A percentile compares a stretch with the other conserved stretches of the same genome.
These are phyloP conservation scores for Alnus rubra DNA, from an alignment of 306 rosid species.

Conservation along the genomic window DNA sequence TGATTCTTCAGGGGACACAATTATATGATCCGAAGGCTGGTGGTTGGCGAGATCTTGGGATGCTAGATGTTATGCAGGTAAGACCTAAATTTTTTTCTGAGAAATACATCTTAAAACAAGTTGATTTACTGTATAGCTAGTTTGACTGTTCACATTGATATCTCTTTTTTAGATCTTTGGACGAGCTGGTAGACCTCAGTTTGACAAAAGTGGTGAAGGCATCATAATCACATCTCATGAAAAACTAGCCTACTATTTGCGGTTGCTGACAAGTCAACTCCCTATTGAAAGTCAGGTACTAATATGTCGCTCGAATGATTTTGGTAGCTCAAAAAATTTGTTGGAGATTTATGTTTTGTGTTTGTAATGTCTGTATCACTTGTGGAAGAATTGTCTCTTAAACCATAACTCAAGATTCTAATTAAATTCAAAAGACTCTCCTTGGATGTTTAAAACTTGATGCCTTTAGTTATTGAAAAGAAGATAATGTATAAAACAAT, in stretches of 20 bases:
- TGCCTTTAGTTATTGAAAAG: background rate
- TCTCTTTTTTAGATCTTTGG: constrained; percentile 73
- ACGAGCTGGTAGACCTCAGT: constrained; percentile 98
- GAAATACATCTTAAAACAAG: constrained; percentile 10
- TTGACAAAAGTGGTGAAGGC: constrained; percentile 98
- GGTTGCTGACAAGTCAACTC: constrained; percentile 89
- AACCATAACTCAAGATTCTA: background rate
- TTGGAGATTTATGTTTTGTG: background rate
- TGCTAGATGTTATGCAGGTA: constrained; percentile 99
- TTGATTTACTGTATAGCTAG: constrained; percentile 3
- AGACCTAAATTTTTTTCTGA: constrained; percentile 25
- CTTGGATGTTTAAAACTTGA: background rate
- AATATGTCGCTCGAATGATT: background rate
- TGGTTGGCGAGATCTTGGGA: constrained; percentile 95
- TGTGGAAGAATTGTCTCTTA: background rate
- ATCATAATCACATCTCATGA: constrained; percentile 95
- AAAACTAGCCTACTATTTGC: constrained; percentile 83
- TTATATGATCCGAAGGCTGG: constrained; percentile 98
- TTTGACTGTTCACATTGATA: constrained; percentile 27
- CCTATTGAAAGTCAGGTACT: constrained; percentile 99
- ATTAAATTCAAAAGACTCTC: background rate
- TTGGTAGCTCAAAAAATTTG: background rate
- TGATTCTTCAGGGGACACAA: constrained; percentile 79
- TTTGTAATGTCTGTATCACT: background rate
- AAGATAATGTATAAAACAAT: background rate